Base-by-base conservation (phyloP, 208 protist genomes). In the Trypanosoma lewisi region DNA sequence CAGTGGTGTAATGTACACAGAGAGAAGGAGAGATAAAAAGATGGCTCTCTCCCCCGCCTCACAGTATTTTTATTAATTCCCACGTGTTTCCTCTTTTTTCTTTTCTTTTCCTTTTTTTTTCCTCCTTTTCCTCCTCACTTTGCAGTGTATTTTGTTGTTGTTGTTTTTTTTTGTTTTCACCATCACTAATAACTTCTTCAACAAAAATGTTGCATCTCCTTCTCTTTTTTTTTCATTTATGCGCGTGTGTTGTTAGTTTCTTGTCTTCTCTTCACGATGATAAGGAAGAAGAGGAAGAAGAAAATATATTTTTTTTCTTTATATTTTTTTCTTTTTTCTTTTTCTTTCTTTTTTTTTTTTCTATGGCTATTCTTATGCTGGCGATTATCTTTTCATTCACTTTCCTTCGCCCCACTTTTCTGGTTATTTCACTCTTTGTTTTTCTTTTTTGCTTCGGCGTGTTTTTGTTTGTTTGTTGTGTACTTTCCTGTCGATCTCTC, bases 371-470 rank as follows among this genome's bases (percentile, higher is more conserved):
- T 28, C 30, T 4, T 47, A 19, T 33, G 28, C 17, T 8, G 44
- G 23, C 41, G 34, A 14, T 42, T 48, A 33, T 27, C 47, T 70
- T 54, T 52, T 37, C 45, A 44, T 50, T 70, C 53, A 17, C 23
- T 37, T 64, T 49, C 30, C 17, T 2, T 31, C 42, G n/a, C 21
- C 0, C 14, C 44, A 42, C 66, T 57, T 47, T 21, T 52, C 50
- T 48, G 63, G 53, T 61, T 65, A 0, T 57, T 51, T 70, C 19
- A 62, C 33, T 34, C 41, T 55, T 54, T 47, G 12, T 63, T 62
- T 28, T 70, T 70, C 19, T 33, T 4, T 28, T 53, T 31, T 42
- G 16, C 27, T 56, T 5, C 33, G 21, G 11, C 19, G 39, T 39
- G 34, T 9, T 47, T 23, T 5, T 47, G 3, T 47, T 52, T 48